These are phyloP conservation scores for Huntiella bhutanensis DNA, from an alignment of 2,329 filamentous ascomycete genomes.

Conservation along the genomic window DNA sequence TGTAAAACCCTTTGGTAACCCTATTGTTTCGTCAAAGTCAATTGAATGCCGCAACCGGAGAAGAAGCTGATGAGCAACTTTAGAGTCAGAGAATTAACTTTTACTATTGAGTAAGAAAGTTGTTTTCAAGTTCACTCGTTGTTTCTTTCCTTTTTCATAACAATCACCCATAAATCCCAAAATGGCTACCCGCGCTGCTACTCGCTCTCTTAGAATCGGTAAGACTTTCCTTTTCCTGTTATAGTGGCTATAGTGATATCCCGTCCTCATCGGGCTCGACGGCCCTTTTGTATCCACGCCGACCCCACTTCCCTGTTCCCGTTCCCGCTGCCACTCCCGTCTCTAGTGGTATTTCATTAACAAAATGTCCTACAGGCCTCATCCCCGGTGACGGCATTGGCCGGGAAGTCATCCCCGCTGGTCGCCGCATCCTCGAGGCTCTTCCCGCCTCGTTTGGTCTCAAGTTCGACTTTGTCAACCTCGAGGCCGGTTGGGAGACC, in stretches of 20 bases:
- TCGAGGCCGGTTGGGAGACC: conserved; percentile 81
- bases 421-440: conserved; percentile 77
- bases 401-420: conserved; percentile 92
- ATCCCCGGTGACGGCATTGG: conserved; percentile 98
- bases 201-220: conserved; percentile 43
- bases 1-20: too few species aligned
- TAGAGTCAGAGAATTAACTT: not conserved
- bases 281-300: too few species aligned
- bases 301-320: too few species aligned
- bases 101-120: not conserved
- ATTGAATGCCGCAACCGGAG: too few species aligned
- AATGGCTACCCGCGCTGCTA: conserved; percentile 38
- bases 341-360: not conserved
- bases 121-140: too few species aligned
- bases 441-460: conserved; percentile 79
- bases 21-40: too few species aligned
- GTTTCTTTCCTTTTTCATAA: too few species aligned
- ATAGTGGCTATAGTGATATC: not conserved
- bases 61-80: too few species aligned
- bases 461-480: conserved; percentile 85
- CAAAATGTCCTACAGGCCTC: conserved; percentile 40
- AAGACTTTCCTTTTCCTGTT: conserved; percentile 9
- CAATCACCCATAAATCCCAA: conserved; percentile 12
- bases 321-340: too few species aligned
- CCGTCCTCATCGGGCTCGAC: not conserved